These are phyloP conservation scores for Aspergillus incahuasiensis DNA, from an alignment of 495 filamentous ascomycete species.

Conservation along the genomic window DNA sequence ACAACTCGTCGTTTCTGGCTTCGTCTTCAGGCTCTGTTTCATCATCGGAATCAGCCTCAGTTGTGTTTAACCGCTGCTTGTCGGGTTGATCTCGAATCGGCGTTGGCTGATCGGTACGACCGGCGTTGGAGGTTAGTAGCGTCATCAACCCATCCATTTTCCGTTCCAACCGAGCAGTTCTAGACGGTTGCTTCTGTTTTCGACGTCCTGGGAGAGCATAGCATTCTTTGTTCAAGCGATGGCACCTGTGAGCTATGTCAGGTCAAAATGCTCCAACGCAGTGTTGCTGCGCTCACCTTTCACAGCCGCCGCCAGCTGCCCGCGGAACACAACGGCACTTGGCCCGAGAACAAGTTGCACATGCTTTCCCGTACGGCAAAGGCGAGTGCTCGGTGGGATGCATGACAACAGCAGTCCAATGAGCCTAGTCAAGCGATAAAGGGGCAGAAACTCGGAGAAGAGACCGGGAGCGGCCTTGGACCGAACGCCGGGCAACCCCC, in stretches of 20 bases:
- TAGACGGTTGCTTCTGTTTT: background rate
- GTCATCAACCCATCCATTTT: conserved; percentile 12
- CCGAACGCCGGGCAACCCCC: too few species aligned
- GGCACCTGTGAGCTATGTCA: background rate
- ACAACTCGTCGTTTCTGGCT: background rate
- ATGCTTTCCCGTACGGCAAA: conserved; percentile 9
- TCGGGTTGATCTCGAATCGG: too few species aligned
- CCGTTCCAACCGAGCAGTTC: conserved; percentile 2
- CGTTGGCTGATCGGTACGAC: background rate
- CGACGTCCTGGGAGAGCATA: background rate
- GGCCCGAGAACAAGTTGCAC: conserved; percentile 7
- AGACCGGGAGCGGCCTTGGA: too few species aligned
- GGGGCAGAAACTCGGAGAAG: too few species aligned
- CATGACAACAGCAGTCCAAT: too few species aligned
- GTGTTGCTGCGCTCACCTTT: background rate
- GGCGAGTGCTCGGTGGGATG: too few species aligned
- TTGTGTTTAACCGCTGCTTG: background rate
- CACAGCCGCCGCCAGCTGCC: background rate
- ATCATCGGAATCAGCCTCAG: too few species aligned
- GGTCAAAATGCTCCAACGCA: background rate
- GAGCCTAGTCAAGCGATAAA: too few species aligned
- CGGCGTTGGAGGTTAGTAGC: background rate
- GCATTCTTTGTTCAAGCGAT: conserved; percentile 11
- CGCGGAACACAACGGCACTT: conserved; percentile 9
- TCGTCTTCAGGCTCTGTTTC: background rate